Evolutionary conservation across 352 stramenopile species (phyloP).

Genomic region (Globisporangium viniferum): DNA sequence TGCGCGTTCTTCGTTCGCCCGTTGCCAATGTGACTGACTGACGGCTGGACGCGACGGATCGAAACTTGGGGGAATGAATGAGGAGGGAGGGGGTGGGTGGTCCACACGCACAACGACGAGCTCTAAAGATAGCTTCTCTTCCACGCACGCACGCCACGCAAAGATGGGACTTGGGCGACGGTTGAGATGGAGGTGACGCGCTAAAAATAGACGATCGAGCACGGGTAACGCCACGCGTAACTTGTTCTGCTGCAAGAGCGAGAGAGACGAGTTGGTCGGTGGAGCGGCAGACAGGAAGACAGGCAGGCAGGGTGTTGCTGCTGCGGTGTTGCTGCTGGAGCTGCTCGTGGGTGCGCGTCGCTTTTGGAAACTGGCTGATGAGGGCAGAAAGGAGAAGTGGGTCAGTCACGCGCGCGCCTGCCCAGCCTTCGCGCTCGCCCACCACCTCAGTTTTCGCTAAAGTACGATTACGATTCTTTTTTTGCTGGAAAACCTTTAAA

Average conservation of each 20-base stretch:
- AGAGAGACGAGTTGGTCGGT: neutral
- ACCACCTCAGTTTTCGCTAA: constrained; percentile 3
- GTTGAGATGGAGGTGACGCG: neutral
- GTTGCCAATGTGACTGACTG: constrained; percentile 1
- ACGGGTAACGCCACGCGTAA: neutral
- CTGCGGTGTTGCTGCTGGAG: neutral
- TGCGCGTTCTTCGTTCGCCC: neutral
- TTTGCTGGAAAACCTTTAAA: neutral
- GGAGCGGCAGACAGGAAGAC: neutral
- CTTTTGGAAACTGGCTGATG: neutral
- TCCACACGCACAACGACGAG: neutral
- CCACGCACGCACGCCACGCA: neutral
- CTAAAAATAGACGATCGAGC: neutral
- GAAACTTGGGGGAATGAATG: neutral
- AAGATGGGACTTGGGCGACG: neutral
- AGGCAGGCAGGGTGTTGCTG: neutral
- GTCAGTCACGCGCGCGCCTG: neutral
- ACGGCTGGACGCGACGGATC: neutral
- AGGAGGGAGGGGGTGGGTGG: neutral
- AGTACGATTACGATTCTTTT: constrained; percentile 4
- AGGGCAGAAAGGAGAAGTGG: constrained; percentile 1
- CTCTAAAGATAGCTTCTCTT: neutral
- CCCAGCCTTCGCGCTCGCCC: neutral
- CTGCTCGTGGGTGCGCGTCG: neutral
- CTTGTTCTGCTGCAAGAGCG: neutral